Percentiles rank a stretch among this genome's conserved stretches.
phyloP scores from a whole-genome alignment of 2,329 filamentous ascomycete genomes.

The Macrophomina tecta region DNA sequence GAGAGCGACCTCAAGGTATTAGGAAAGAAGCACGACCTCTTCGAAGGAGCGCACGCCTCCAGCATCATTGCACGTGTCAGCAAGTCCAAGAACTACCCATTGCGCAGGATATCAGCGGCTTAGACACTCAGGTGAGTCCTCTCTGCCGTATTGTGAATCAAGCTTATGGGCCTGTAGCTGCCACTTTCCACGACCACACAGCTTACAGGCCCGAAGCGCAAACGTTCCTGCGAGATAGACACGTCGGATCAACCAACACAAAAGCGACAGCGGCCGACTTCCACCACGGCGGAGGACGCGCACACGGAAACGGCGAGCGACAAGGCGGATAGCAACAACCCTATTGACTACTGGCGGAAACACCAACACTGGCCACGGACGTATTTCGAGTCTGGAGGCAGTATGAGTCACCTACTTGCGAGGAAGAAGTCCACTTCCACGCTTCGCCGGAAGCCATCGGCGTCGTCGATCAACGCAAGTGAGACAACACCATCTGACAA shows the following conservation, averaged over 20 bases:
- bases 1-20: not conserved
- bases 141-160: not conserved
- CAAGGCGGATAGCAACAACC: not conserved
- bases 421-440: slow-evolving; percentile 1
- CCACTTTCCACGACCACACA: not conserved
- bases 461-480: not conserved
- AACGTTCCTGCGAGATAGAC: not conserved
- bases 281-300: not conserved
- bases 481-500: not conserved
- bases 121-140: not conserved
- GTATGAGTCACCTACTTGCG: not conserved
- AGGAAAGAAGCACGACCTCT: not conserved
- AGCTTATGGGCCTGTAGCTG: not conserved
- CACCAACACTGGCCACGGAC: slow-evolving; percentile 3
- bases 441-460: not conserved
- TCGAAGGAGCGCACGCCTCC: not conserved
- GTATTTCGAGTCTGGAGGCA: not conserved
- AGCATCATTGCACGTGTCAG: not conserved
- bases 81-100: not conserved
- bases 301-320: not conserved
- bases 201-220: not conserved
- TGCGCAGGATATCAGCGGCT: not conserved
- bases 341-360: slow-evolving; percentile 19
- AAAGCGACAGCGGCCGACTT: not conserved
- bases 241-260: not conserved